Conservation (phyloP, 192 early-diverging fungal genomes). For the Gigaspora rosea region DNA sequence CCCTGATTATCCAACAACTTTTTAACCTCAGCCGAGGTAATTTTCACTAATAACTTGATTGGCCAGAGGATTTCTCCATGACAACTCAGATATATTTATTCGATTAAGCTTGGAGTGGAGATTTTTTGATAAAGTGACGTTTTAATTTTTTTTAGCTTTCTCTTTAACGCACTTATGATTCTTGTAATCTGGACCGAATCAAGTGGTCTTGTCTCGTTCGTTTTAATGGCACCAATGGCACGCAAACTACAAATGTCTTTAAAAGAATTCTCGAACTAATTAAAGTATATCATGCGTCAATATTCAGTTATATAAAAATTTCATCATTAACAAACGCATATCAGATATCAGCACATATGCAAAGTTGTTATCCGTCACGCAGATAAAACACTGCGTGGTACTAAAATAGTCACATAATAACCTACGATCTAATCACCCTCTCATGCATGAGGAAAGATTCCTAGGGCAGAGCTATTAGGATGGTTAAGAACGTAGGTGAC, state of each 20-base stretch:
- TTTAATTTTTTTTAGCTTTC: conserved; percentile 12
- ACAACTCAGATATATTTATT: neutral
- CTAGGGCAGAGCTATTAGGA: neutral
- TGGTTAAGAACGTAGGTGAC: neutral
- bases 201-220: neutral
- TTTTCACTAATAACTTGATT: conserved; percentile 18
- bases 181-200: neutral
- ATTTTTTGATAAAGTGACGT: neutral
- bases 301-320: neutral
- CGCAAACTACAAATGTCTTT: conserved; percentile 9
- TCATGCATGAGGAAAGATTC: conserved; percentile 3
- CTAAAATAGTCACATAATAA: conserved; percentile 1
- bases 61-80: conserved; percentile 1
- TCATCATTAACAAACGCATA: too few relatives aligned
- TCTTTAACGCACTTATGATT: conserved; percentile 5
- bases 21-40: too few relatives aligned
- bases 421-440: neutral
- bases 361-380: conserved; percentile 5
- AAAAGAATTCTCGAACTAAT: conserved; percentile 15
- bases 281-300: neutral
- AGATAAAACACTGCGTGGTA: conserved; percentile 12
- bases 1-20: too few relatives aligned
- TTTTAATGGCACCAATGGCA: neutral
- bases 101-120: neutral
- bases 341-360: conserved; percentile 6